Conservation (phyloP, 2,329 filamentous ascomycete species). For the Coccinonectria pachysandricola region DNA sequence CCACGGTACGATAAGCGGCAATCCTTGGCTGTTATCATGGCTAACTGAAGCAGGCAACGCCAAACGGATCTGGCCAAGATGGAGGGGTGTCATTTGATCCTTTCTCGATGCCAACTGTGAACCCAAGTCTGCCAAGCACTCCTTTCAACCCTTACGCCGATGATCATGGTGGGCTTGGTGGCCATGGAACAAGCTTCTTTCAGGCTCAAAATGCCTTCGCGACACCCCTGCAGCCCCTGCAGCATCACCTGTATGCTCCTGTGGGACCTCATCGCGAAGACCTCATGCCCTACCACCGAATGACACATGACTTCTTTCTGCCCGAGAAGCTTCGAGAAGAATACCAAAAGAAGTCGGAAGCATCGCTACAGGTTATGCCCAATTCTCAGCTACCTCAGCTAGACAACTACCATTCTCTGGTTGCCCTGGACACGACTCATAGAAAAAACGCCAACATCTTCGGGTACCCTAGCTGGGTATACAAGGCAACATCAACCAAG, state of each 20-base stretch:
- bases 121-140: constrained; percentile 38
- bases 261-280: constrained; percentile 75
- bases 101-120: constrained; percentile 50
- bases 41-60: constrained; percentile 20
- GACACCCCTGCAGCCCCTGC: constrained; percentile 53
- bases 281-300: constrained; percentile 73
- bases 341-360: constrained; percentile 78
- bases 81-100: constrained; percentile 43
- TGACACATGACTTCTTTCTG: constrained; percentile 85
- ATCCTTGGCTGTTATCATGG: background rate
- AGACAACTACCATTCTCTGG: constrained; percentile 85
- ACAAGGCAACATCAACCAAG: constrained; percentile 84
- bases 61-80: constrained; percentile 41
- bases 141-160: constrained; percentile 70
- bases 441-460: constrained; percentile 72
- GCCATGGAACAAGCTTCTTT: constrained; percentile 55
- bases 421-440: constrained; percentile 74
- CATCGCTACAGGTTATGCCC: constrained; percentile 73
- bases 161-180: constrained; percentile 50
- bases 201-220: constrained; percentile 43
- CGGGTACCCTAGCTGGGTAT: constrained; percentile 86
- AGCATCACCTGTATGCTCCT: constrained; percentile 90
- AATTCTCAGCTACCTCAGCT: constrained; percentile 66
- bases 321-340: constrained; percentile 81
- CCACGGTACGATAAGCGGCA: constrained; percentile 29